Conservation (phyloP, 2,329 filamentous ascomycete genomes). For the Neobulgaria alba region DNA sequence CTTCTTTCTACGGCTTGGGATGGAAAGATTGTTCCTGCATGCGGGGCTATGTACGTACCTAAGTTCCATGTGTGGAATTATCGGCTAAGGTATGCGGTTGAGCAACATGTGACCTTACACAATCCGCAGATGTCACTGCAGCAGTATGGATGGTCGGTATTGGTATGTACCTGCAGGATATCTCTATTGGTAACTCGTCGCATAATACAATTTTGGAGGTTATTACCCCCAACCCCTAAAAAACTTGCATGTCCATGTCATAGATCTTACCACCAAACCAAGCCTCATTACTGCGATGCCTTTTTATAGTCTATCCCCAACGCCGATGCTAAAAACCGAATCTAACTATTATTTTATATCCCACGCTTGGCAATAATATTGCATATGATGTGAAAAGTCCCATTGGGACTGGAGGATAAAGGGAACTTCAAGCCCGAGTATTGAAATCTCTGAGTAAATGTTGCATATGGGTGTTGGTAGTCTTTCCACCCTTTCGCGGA, state of each 20-base stretch:
- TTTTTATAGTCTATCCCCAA: background rate
- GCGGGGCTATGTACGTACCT: conserved; percentile 46
- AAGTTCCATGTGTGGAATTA: conserved; percentile 40
- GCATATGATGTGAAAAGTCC: conserved; percentile 25
- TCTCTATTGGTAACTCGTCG: too few relatives aligned
- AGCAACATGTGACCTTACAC: conserved; percentile 52
- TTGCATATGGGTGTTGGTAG: conserved; percentile 30
- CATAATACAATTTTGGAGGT: too few relatives aligned
- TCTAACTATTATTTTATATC: background rate
- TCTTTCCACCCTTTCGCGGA: conserved; percentile 27
- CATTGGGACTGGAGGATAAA: conserved; percentile 15
- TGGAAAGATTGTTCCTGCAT: too few relatives aligned
- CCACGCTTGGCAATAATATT: background rate
- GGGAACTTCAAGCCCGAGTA: background rate
- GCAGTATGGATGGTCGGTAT: too few relatives aligned
- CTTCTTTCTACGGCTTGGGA: background rate
- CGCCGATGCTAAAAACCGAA: background rate
- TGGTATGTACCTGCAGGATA: too few relatives aligned
- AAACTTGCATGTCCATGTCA: background rate
- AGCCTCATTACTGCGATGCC: background rate
- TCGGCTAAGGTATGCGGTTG: conserved; percentile 51
- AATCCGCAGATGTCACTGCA: too few relatives aligned
- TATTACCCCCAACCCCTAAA: too few relatives aligned
- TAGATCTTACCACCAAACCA: background rate
- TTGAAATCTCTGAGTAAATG: conserved; percentile 27